Evolutionary conservation across 345 rosid genomes (phyloP).

Genomic region (Citrus cavaleriei): DNA sequence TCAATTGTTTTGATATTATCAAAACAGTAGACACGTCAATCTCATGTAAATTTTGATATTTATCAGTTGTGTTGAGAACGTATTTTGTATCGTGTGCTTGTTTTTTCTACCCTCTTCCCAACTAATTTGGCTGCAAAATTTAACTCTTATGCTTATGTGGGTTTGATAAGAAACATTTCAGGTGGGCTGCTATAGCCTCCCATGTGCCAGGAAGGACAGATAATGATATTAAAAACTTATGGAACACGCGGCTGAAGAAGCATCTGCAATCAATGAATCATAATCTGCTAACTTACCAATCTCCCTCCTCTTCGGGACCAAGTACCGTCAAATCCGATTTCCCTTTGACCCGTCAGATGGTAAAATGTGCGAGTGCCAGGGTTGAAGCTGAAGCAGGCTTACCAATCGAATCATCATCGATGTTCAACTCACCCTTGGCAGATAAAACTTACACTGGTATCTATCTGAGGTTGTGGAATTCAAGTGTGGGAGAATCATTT

Average conservation of each 20-base stretch:
- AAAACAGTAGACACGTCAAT: no score
- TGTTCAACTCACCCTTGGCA: neutral
- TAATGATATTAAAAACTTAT: constrained; percentile 38
- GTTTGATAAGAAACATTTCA: neutral
- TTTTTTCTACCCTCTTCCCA: neutral
- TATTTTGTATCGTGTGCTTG: no score
- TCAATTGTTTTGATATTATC: no score
- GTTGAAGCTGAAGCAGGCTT: constrained; percentile 32
- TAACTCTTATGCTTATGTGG: neutral
- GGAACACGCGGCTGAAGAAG: constrained; percentile 38
- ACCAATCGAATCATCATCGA: constrained; percentile 17
- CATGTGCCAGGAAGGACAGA: constrained; percentile 40
- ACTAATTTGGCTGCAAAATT: neutral
- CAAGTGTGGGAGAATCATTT: constrained; percentile 34
- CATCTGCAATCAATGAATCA: constrained; percentile 1
- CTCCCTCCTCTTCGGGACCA: constrained; percentile 1
- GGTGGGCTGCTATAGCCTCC: constrained; percentile 46
- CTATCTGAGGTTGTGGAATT: constrained; percentile 32
- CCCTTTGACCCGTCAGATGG: constrained; percentile 15
- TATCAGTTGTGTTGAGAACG: no score
- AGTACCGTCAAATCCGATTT: constrained; percentile 10
- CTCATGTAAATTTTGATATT: no score
- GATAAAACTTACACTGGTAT: constrained; percentile 16
- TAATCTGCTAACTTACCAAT: neutral
- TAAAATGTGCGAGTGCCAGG: constrained; percentile 22